Conservation (phyloP, 108 stramenopile genomes). For the Thalassiosira profunda region DNA sequence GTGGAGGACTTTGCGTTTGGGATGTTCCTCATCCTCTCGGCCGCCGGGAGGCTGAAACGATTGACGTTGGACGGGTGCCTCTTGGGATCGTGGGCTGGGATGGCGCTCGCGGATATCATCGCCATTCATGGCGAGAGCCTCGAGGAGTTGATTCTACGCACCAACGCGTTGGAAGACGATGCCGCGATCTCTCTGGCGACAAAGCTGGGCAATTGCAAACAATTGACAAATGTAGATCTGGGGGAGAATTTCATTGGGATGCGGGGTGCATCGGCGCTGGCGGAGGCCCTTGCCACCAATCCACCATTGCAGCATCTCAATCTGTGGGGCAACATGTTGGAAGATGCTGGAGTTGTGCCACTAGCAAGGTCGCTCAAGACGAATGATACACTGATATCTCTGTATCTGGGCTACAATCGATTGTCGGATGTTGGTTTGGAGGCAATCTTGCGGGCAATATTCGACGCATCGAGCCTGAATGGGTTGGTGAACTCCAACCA, state of each 20-base stretch:
- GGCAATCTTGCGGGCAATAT: neutral
- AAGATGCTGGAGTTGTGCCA: neutral
- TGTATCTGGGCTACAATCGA: conserved; percentile 4
- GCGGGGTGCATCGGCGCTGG: neutral
- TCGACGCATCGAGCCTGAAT: neutral
- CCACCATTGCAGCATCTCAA: neutral
- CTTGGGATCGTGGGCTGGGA: neutral
- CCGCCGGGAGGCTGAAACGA: neutral
- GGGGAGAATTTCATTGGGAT: conserved; percentile 1
- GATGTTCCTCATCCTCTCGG: conserved; percentile 6
- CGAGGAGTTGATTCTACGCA: neutral
- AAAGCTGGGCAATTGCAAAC: neutral
- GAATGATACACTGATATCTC: neutral
- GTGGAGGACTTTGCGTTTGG: conserved; percentile 3
- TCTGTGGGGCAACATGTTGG: neutral
- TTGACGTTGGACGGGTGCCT: neutral
- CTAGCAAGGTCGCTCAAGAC: neutral
- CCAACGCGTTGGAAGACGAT: neutral
- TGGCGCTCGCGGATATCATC: neutral
- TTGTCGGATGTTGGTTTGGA: neutral
- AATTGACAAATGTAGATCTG: neutral
- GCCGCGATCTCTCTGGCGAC: neutral
- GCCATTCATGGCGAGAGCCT: neutral
- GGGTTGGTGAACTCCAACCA: neutral
- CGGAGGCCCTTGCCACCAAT: neutral